A percentile compares a stretch with the other conserved stretches of the same genome.
Evolutionary conservation across 2,329 filamentous ascomycete genomes (phyloP).

Genomic region (Aspergillus carbonarius): DNA sequence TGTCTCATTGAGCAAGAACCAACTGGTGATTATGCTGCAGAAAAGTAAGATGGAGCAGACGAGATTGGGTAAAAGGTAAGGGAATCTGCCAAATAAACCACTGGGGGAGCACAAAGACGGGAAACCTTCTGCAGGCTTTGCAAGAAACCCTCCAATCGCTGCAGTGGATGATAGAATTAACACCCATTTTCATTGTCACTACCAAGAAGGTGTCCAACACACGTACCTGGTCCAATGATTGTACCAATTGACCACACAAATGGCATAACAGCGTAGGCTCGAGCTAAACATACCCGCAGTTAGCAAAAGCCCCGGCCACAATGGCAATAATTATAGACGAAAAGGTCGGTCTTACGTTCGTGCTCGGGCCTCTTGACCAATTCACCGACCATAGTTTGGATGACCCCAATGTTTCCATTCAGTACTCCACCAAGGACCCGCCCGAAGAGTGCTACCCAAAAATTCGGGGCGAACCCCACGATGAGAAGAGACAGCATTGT

Average conservation of each 20-base stretch:
- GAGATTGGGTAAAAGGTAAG: slow-evolving; percentile 86
- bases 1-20: slow-evolving; percentile 80
- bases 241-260: slow-evolving; percentile 92
- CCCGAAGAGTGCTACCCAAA: slow-evolving; percentile 78
- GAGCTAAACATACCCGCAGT: slow-evolving; percentile 52
- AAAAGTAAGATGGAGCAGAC: slow-evolving; percentile 76
- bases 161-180: slow-evolving; percentile 14
- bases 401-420: slow-evolving; percentile 88
- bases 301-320: slow-evolving; percentile 6
- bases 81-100: slow-evolving; percentile 73
- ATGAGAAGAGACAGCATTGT: slow-evolving; percentile 80
- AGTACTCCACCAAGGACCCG: slow-evolving; percentile 76
- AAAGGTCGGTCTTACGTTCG: slow-evolving; percentile 63
- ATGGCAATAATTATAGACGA: background rate
- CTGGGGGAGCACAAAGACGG: slow-evolving; percentile 66
- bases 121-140: slow-evolving; percentile 72
- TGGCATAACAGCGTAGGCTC: slow-evolving; percentile 88
- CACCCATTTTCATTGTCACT: background rate
- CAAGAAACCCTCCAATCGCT: slow-evolving; percentile 82
- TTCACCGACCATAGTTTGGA: slow-evolving; percentile 91
- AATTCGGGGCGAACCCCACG: slow-evolving; percentile 78
- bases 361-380: slow-evolving; percentile 79
- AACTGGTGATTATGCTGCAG: slow-evolving; percentile 76
- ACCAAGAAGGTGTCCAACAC: background rate
- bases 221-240: slow-evolving; percentile 69